Base-by-base conservation (phyloP, 148 eudicot species). In the Diospyros kaki region DNA sequence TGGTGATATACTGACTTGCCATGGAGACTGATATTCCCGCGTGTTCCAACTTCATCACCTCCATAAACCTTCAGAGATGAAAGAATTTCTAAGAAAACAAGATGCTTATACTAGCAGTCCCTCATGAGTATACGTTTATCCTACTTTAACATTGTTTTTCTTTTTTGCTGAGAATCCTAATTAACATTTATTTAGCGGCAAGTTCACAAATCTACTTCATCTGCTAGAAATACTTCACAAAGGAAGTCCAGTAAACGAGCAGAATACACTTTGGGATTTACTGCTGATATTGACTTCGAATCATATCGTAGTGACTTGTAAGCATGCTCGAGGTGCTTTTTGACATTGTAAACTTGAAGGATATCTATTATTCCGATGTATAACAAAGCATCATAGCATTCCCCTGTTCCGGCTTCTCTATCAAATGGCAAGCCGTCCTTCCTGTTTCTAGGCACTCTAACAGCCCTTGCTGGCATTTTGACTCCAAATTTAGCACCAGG, bases 301-400 rank as follows among this genome's bases (percentile, higher is more conserved):
- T 74, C 62, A n/a, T 74, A 74, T 13, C 64, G 77, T 41, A 74
- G 58, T 4, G 70, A n/a, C 41, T 74, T 74, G 62, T 64, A 74
- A 52, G 70, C 62, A n/a, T 74, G 77, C 62, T 74, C 70, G 15
- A 74, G 55, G 43, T 51, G 77, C 52, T 74, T 74, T 42, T 13
- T 74, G 51, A 74, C 51, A 13, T 54, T 74, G 41, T 74, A 74
- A 11, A 41, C 77, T 10, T 74, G 77, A 74, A 74, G 77, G 17
- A 74, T 64, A 53, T 74, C 77, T 7, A 74, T 74, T 48, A 74
- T 74, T 18, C 77, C 77, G 10, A 74, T 14, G 44, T 64, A 67
- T 6, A 74, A 13, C 2, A 53, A 64, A 52, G 62, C 77, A 41
- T 74, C 42, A 28, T 17, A 66, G 70, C 77, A 52, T 74, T 74